Evolutionary conservation across 169 alveolate species (phyloP), one percentile per base, ranked within the genome.

Genomic region (Plasmodium reichenowi): DNA sequence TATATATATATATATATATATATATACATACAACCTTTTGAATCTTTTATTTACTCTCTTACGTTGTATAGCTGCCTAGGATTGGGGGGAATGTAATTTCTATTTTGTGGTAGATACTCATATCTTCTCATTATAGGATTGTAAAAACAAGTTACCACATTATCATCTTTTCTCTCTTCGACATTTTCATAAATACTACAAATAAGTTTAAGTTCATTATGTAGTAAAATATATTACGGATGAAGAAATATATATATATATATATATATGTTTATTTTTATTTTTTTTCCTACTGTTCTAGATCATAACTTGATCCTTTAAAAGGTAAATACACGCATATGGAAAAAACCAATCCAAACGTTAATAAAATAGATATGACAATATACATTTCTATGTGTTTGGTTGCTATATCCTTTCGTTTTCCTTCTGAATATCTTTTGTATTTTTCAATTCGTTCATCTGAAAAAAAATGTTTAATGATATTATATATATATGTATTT

Each of bases 381-480:
- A 76, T 76, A n/a, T 76, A 76, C 7, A 64, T 13, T 64, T 76
- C 88, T 12, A 58, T 4, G n/a, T 76, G 20, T 63, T 76, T 76
- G 17, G 13, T 12, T 45, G 26, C 15, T 26, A 50, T 12, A 58
- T 76, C 88, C 5, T 48, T 76, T 24, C 88, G 63, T 43, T 62
- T 76, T 72, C 88, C 88, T 43, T 76, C 88, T n/a, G 88, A 48
- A 43, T 76, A 76, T 64, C 88, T 50, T 7, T 38, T 62, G 29
- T 76, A 76, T 67, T 72, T 64, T 38, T 76, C 78, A 29, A 76
- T 22, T 64, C 88, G 48, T 20, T 76, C 88, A 26, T 50, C 88
- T 76, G 64, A 50, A 59, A 12, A 38, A 59, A 67, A n/a, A 17
- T 24, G 13, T 38, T 62, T 4, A 26, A 17, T 15, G 26, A n/a